phyloP scores from a whole-genome alignment of 257 asterid genomes.

The Jacaranda mimosifolia region DNA sequence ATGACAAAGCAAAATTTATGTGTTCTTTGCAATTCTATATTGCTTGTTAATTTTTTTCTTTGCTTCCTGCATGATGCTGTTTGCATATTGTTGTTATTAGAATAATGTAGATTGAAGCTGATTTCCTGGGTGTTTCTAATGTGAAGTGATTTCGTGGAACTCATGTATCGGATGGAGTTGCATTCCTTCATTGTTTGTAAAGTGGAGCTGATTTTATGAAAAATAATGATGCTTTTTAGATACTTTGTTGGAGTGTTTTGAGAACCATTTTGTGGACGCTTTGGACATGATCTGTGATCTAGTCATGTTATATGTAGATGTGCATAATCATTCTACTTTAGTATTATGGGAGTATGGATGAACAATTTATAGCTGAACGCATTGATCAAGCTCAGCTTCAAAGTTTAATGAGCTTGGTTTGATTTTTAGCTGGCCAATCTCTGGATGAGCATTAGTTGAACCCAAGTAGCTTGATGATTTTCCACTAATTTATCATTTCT shows the following conservation, averaged over 20 bases:
- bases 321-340: not conserved
- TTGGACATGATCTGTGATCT: constrained; percentile 25
- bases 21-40: constrained; percentile 29
- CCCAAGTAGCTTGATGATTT: not conserved
- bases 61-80: constrained; percentile 22
- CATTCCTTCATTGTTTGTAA: constrained; percentile 16
- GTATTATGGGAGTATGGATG: not conserved
- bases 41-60: constrained; percentile 18
- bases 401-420: not conserved
- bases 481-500: constrained; percentile 13
- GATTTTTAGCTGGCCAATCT: constrained; percentile 1
- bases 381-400: constrained; percentile 19
- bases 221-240: not conserved
- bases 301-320: constrained; percentile 11
- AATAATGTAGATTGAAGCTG: constrained; percentile 15
- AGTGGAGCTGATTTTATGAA: not conserved
- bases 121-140: constrained; percentile 21
- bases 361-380: constrained; percentile 1
- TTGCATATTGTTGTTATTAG: constrained; percentile 9
- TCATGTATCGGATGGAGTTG: not conserved
- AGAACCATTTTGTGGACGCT: constrained; percentile 7
- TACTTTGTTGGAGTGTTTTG: not conserved
- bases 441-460: not conserved
- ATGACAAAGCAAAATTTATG: not conserved
- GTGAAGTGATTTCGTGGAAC: constrained; percentile 11